Evolutionary conservation across 345 rosid genomes (phyloP), one percentile per base, ranked within the genome.

Genomic region (Aquilaria yunnanensis): DNA sequence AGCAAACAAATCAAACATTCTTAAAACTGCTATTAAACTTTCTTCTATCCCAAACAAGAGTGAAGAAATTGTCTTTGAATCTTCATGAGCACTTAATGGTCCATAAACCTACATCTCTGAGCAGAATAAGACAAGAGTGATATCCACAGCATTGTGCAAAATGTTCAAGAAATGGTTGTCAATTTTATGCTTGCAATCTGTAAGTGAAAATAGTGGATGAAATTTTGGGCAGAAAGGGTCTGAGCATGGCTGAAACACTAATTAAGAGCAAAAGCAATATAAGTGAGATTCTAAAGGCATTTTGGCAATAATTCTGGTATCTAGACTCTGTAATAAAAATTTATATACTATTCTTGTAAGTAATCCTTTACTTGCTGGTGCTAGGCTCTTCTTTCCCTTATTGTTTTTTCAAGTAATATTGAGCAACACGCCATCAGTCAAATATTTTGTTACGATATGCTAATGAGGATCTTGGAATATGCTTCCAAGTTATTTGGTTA

Each of bases 111-210:
- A 77, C 79, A 77, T 85, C 34, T 80, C 88, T 1, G 82, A 83
- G 64, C 66, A 83, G 53, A 83, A 78, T 32, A 88, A 80, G 55
- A 73, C 82, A 32, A 54, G 78, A 55, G 67, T 71, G 56, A 84
- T 81, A 32, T 85, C 90, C 6, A 84, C 89, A 50, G 90, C 92
- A 74, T 83, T 89, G 60, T 87, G 80, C 54, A 85, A 71, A 61
- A 75, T 86, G 63, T 92, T 92, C 74, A 86, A 80, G 81, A 89
- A 87, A 73, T 89, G 96, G 98, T 73, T 89, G 70, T 78, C 76
- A 68, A 62, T 85, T 74, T 60, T 85, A 73, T 70, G 78, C 50
- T 75, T 86, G 29, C 86, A 81, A 16, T 68, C 86, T 56, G 80
- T 76, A 45, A 65, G 61, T 77, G 84, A 80, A 16, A 75, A 83